Conservation (phyloP, 805 yeast genomes). For the Candida saitoana region DNA sequence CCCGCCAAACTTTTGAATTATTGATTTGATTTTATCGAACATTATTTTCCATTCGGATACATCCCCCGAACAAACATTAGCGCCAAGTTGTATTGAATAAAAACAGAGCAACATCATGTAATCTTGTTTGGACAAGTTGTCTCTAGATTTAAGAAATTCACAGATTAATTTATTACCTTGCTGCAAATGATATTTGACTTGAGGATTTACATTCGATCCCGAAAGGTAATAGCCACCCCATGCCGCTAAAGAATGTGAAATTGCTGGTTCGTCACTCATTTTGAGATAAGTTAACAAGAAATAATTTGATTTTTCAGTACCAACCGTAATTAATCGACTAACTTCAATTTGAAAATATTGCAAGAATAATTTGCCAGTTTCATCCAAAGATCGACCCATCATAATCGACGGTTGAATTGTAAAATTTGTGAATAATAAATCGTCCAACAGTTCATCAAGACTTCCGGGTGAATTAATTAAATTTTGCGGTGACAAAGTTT, state of each 20-base stretch:
- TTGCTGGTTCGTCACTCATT: slow-evolving; percentile 1
- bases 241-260: slow-evolving; percentile 2
- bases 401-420: not conserved
- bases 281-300: slow-evolving; percentile 1
- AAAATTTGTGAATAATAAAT: slow-evolving; percentile 1
- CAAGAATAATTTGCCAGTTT: slow-evolving; percentile 2
- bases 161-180: not conserved
- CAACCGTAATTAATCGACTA: not conserved
- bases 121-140: not conserved
- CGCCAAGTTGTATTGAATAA: slow-evolving; percentile 7
- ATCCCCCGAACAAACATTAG: slow-evolving; percentile 19
- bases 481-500: not conserved
- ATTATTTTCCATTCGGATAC: slow-evolving; percentile 13
- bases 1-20: slow-evolving; percentile 16
- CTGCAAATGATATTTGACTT: slow-evolving; percentile 1
- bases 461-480: not conserved
- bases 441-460: slow-evolving; percentile 1
- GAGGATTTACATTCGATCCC: not conserved
- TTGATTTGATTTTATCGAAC: slow-evolving; percentile 8
- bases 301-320: not conserved
- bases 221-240: slow-evolving; percentile 1
- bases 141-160: not conserved
- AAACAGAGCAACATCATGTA: not conserved
- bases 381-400: not conserved
- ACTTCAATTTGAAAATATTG: slow-evolving; percentile 1